Percentiles rank a stretch among this genome's conserved stretches.
Conservation (phyloP, 257 asterid genomes). For the Verbascum thapsus region DNA sequence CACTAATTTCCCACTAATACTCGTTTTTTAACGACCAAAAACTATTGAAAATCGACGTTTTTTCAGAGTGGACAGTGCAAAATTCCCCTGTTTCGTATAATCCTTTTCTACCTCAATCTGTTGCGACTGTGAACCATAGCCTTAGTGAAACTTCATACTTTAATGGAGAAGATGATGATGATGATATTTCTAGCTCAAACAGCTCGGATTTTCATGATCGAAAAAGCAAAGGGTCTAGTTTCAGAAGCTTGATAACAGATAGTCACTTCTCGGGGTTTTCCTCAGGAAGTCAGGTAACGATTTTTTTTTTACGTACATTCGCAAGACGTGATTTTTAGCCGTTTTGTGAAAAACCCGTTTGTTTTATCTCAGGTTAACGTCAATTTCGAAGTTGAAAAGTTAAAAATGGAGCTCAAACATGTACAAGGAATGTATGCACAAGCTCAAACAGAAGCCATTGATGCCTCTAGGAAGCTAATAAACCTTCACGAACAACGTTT, state of each 20-base stretch:
- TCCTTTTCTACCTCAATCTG: slow-evolving; percentile 39
- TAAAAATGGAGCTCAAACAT: slow-evolving; percentile 56
- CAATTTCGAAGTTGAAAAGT: slow-evolving; percentile 48
- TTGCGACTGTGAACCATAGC: slow-evolving; percentile 33
- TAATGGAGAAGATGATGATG: slow-evolving; percentile 31
- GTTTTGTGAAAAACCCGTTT: not conserved
- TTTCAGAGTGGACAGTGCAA: slow-evolving; percentile 44
- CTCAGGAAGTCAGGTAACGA: slow-evolving; percentile 39
- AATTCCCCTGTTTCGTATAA: slow-evolving; percentile 35
- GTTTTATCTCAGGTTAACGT: slow-evolving; percentile 37
- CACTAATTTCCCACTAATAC: not conserved
- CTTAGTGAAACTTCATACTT: slow-evolving; percentile 25
- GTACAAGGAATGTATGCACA: slow-evolving; percentile 50
- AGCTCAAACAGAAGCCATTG: slow-evolving; percentile 51
- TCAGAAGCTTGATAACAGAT: slow-evolving; percentile 34
- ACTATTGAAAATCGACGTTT: slow-evolving; percentile 6
- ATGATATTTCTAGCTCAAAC: slow-evolving; percentile 24
- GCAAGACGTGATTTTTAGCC: too few species aligned
- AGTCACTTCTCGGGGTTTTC: slow-evolving; percentile 35
- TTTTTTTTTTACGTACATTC: not conserved
- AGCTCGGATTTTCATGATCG: slow-evolving; percentile 27
- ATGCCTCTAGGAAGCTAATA: slow-evolving; percentile 39
- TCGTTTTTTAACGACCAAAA: too few species aligned
- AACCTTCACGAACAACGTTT: slow-evolving; percentile 45
- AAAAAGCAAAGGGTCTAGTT: slow-evolving; percentile 33